These are phyloP conservation scores for Debaryomyces psychrophilus DNA, from an alignment of 1,139 yeast genomes.

Conservation along the genomic window DNA sequence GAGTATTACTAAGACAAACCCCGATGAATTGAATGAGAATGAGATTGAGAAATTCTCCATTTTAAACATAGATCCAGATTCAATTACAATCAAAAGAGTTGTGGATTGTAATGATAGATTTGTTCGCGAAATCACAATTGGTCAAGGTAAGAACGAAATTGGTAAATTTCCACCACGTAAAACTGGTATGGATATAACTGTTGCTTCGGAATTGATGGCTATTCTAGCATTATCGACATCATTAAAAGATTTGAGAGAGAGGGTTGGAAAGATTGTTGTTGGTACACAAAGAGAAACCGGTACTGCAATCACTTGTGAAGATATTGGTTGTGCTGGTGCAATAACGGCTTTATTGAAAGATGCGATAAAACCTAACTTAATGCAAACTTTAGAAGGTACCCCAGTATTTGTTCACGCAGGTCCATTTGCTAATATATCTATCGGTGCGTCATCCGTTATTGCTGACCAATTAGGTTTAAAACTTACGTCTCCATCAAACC, in stretches of 20 bases:
- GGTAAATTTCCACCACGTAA: conserved; percentile 66
- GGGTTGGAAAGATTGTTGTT: conserved; percentile 73
- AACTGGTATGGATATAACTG: conserved; percentile 81
- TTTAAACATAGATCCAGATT: conserved; percentile 70
- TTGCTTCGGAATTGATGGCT: conserved; percentile 83
- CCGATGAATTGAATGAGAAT: conserved; percentile 68
- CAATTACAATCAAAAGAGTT: conserved; percentile 75
- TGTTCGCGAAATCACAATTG: conserved; percentile 73
- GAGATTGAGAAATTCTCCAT: conserved; percentile 65
- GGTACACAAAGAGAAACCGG: conserved; percentile 63
- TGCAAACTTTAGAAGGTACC: conserved; percentile 86
- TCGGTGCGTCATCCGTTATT: conserved; percentile 81
- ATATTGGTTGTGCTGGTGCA: conserved; percentile 81
- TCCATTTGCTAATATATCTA: conserved; percentile 83
- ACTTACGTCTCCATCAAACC: conserved; percentile 54
- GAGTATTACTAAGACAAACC: conserved; percentile 67
- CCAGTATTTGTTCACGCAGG: conserved; percentile 88
- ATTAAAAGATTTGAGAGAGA: conserved; percentile 64
- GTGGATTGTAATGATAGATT: conserved; percentile 82
- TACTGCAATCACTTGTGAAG: conserved; percentile 75
- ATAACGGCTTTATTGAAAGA: conserved; percentile 76
- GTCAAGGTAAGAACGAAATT: conserved; percentile 74
- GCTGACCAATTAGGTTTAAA: conserved; percentile 77
- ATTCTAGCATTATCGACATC: conserved; percentile 72
- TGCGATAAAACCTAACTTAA: conserved; percentile 80